Base-by-base conservation (phyloP, 2,329 filamentous ascomycete genomes). In the Bisporella sp. region DNA sequence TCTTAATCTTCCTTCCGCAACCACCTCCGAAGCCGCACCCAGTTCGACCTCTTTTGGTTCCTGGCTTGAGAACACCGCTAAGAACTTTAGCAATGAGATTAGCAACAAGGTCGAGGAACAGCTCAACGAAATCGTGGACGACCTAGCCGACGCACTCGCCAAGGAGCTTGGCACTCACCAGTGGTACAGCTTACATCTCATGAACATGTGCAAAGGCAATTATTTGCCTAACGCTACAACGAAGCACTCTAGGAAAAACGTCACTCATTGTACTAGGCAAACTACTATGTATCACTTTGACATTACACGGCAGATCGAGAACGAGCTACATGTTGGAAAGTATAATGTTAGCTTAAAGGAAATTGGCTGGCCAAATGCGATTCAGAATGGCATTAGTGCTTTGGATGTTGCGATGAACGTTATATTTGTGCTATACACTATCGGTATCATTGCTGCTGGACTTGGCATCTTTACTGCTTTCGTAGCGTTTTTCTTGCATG, bases 101-200 rank as follows among this genome's bases (percentile, higher is more conserved):
- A 55, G 60, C 31, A 46, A 48, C 12, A 64, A 65, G 11, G 50
- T 64, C 33, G 55, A 60, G 31, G 45, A 48, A 12, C 58, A 61
- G 5, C 35, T 69, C 41, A 64, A 73, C 49, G 62, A 62, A 45
- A 56, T 67, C 2, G 57, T 71, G 35, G 66, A 65, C 59, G 66
- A 68, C 45, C 56, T 63, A 9, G 64, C 61, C 33, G 62, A 64
- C 43, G 66, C 67, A 46, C 62, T 78, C 30, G 71, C 74, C 13
- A 63, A 71, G 43, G 64, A 69, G 13, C 65, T 82, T 12, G 76
- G 78, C 37, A 69, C 83, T 33, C 70, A 78, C 40, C 75, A 83
- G 64, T 85, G 78, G 66, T 84, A 84, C 68, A 75, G 73, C 21
- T 70, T 76, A 12, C 79, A 85, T 62, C 60, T 84, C 49, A 74